Evolutionary conservation across 2,329 filamentous ascomycete species (phyloP).

Genomic region (Mycocentrospora acerina): DNA sequence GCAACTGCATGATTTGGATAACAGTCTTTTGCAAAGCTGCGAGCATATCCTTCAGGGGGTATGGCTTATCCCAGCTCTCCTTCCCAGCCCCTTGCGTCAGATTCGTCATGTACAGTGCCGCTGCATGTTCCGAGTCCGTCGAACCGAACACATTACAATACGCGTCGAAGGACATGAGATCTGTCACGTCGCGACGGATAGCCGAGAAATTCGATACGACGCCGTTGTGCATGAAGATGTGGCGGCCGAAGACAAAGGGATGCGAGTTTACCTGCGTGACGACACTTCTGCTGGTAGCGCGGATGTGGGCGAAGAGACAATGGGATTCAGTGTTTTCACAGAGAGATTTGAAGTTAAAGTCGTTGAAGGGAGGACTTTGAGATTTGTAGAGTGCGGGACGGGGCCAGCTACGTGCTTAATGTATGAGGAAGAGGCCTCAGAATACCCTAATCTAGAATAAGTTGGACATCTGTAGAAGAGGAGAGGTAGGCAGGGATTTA

Average conservation of each 20-base stretch:
- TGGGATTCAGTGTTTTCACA: conserved; percentile 54
- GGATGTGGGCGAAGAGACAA: conserved; percentile 56
- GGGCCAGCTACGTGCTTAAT: conserved; percentile 39
- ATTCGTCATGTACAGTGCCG: conserved; percentile 53
- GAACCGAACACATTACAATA: conserved; percentile 53
- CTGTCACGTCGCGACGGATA: conserved; percentile 51
- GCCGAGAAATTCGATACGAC: conserved; percentile 50
- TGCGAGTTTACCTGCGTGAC: conserved; percentile 56
- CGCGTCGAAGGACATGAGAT: conserved; percentile 49
- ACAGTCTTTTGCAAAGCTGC: conserved; percentile 51
- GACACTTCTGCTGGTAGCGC: conserved; percentile 51
- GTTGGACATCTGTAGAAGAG: background rate
- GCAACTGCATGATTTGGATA: conserved; percentile 50
- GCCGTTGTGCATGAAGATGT: conserved; percentile 60
- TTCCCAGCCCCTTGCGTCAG: conserved; percentile 44
- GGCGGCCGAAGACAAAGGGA: conserved; percentile 57
- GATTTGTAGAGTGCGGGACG: conserved; percentile 56
- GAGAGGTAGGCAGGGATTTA: no score
- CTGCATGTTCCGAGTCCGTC: conserved; percentile 57
- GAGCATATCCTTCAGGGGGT: conserved; percentile 47
- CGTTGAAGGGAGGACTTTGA: conserved; percentile 54
- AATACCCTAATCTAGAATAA: conserved; percentile 43
- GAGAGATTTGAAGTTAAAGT: conserved; percentile 56
- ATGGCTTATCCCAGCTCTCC: conserved; percentile 47
- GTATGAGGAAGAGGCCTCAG: conserved; percentile 46